phyloP scores from a whole-genome alignment of 306 rosid genomes.

The Cicer chorassanicum region DNA sequence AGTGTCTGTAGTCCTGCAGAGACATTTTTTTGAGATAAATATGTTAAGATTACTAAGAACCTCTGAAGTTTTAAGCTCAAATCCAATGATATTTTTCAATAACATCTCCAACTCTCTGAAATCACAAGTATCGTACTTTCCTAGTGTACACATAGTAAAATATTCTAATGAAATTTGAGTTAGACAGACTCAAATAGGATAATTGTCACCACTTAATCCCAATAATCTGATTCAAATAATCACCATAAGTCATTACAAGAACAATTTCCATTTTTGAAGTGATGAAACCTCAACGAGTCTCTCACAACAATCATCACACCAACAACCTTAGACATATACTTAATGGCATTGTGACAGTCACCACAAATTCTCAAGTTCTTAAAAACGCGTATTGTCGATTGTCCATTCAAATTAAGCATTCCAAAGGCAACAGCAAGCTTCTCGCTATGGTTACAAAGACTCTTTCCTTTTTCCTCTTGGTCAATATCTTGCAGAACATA shows the following conservation, averaged over 20 bases:
- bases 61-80: too few relatives aligned
- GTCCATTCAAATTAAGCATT: constrained; percentile 53
- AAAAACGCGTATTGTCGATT: constrained; percentile 52
- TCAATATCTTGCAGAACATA: constrained; percentile 64
- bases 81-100: constrained; percentile 13
- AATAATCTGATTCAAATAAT: constrained; percentile 36
- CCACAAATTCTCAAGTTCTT: constrained; percentile 63
- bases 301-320: constrained; percentile 55
- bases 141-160: constrained; percentile 55
- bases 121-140: constrained; percentile 58
- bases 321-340: constrained; percentile 55
- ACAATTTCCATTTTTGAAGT: constrained; percentile 53
- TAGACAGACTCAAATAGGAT: neutral
- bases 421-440: constrained; percentile 62
- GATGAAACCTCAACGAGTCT: constrained; percentile 65
- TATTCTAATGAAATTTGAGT: constrained; percentile 37
- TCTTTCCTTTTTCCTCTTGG: constrained; percentile 55
- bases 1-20: too few relatives aligned
- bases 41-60: too few relatives aligned
- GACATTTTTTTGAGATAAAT: too few relatives aligned
- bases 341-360: constrained; percentile 35
- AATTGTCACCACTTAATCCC: neutral
- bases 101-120: constrained; percentile 49
- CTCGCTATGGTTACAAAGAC: constrained; percentile 58
- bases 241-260: constrained; percentile 60